Conservation (phyloP, 139 green algal species). For the Chloropicon primus region DNA sequence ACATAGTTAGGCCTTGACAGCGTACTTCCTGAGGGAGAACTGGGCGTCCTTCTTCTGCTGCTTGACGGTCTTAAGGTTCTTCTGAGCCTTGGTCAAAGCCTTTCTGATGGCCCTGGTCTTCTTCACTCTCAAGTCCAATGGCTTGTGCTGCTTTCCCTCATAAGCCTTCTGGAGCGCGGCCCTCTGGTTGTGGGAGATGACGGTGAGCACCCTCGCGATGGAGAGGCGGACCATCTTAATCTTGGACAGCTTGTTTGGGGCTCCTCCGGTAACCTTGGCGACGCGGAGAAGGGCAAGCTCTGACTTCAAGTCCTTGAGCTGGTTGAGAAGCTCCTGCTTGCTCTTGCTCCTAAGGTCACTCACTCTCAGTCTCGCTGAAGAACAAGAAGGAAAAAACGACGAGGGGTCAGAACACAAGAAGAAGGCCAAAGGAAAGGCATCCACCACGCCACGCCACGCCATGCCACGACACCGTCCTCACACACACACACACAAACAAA, state of each 20-base stretch:
- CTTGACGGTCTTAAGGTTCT: conserved; percentile 59
- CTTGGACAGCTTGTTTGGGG: conserved; percentile 99
- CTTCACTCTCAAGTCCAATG: conserved; percentile 87
- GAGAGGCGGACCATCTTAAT: conserved; percentile 84
- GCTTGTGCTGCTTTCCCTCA: conserved; percentile 73
- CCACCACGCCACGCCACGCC: too few species aligned
- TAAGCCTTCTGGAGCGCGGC: conserved; percentile 59
- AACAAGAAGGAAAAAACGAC: neutral
- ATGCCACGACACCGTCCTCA: too few species aligned
- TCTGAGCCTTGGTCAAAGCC: conserved; percentile 72
- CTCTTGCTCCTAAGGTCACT: neutral
- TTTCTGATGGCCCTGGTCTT: conserved; percentile 94
- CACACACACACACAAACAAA: too few species aligned
- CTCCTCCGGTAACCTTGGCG: conserved; percentile 97
- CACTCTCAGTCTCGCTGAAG: neutral
- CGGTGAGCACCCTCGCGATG: conserved; percentile 89
- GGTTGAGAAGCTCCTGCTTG: conserved; percentile 9
- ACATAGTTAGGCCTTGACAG: conserved; percentile 68
- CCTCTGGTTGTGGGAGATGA: conserved; percentile 86
- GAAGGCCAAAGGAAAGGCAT: too few species aligned
- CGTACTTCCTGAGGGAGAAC: conserved; percentile 86
- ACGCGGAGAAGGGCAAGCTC: conserved; percentile 90
- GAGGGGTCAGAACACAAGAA: neutral
- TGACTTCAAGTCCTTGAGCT: conserved; percentile 94
- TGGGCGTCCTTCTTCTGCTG: conserved; percentile 62